Conservation (phyloP, 345 rosid genomes). For the Linum tenue region DNA sequence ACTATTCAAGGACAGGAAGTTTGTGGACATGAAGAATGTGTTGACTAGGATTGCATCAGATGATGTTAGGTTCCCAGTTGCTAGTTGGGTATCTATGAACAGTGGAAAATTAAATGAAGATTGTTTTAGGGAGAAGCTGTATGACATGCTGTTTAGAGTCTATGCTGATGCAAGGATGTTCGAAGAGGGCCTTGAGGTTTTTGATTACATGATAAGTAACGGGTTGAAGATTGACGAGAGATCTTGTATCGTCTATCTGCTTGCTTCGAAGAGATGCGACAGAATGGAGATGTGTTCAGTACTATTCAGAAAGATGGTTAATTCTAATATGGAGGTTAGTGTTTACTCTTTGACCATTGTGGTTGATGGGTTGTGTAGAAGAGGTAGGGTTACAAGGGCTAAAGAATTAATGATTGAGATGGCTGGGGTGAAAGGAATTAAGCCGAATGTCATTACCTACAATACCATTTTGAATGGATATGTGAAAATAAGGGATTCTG, state of each 20-base stretch:
- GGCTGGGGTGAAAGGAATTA: constrained; percentile 39
- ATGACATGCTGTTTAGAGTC: constrained; percentile 60
- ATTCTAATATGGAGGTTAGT: constrained; percentile 35
- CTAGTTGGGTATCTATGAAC: constrained; percentile 28
- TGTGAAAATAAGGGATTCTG: too few species aligned
- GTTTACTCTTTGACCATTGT: constrained; percentile 63
- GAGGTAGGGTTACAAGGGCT: constrained; percentile 45
- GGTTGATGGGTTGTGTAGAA: constrained; percentile 55
- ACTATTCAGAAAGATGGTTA: constrained; percentile 47
- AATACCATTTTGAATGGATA: too few species aligned
- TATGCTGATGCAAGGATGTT: constrained; percentile 56
- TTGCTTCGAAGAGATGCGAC: constrained; percentile 50
- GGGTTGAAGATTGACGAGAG: constrained; percentile 52
- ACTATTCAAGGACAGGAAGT: constrained; percentile 63
- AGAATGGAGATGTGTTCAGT: constrained; percentile 36
- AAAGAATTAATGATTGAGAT: constrained; percentile 41
- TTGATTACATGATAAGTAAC: constrained; percentile 43
- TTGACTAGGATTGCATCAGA: constrained; percentile 30
- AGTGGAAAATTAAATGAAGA: constrained; percentile 20
- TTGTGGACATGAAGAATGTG: constrained; percentile 32
- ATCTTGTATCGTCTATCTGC: constrained; percentile 63
- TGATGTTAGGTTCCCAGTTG: constrained; percentile 25
- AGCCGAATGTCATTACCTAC: constrained; percentile 56
- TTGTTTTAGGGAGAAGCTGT: constrained; percentile 36
- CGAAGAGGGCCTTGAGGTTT: constrained; percentile 42